These are phyloP conservation scores for Xylaria sp. DNA, from an alignment of 2,329 filamentous ascomycete genomes.

Conservation along the genomic window DNA sequence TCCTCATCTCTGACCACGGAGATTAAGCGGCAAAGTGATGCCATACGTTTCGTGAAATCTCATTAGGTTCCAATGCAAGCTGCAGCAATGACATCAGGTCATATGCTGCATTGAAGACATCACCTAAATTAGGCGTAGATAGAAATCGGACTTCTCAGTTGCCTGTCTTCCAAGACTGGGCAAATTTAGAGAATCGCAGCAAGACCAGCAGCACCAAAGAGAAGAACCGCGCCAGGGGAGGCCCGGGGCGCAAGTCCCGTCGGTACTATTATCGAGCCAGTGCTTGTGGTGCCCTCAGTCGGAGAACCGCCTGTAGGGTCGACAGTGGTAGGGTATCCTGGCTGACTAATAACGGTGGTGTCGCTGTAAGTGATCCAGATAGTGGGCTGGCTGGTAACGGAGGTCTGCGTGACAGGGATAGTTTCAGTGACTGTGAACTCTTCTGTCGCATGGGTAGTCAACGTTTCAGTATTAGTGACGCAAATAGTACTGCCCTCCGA, in stretches of 20 bases:
- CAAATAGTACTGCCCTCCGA: slow-evolving; percentile 55
- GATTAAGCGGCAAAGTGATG: neutral
- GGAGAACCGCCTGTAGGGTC: slow-evolving; percentile 14
- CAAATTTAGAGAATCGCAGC: slow-evolving; percentile 43
- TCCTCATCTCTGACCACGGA: neutral
- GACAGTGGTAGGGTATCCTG: slow-evolving; percentile 35
- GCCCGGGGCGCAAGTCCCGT: slow-evolving; percentile 38
- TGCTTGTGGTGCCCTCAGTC: slow-evolving; percentile 11
- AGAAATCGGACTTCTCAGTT: neutral
- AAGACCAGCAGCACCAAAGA: slow-evolving; percentile 47
- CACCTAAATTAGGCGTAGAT: neutral
- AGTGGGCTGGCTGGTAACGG: slow-evolving; percentile 51
- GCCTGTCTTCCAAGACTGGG: slow-evolving; percentile 19
- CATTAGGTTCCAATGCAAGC: neutral
- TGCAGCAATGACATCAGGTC: neutral
- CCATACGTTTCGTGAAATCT: neutral
- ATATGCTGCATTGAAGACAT: neutral
- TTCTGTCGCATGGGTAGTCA: slow-evolving; percentile 54
- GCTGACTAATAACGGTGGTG: slow-evolving; percentile 51
- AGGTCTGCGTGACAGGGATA: slow-evolving; percentile 56
- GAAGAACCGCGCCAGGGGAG: slow-evolving; percentile 41
- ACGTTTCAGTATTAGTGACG: slow-evolving; percentile 56
- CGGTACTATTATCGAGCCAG: slow-evolving; percentile 19
- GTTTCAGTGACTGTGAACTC: slow-evolving; percentile 54
- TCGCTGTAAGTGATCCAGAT: slow-evolving; percentile 49